Base-by-base conservation (phyloP, 768 basidiomycete genomes). In the Boletus rubroflammeus region DNA sequence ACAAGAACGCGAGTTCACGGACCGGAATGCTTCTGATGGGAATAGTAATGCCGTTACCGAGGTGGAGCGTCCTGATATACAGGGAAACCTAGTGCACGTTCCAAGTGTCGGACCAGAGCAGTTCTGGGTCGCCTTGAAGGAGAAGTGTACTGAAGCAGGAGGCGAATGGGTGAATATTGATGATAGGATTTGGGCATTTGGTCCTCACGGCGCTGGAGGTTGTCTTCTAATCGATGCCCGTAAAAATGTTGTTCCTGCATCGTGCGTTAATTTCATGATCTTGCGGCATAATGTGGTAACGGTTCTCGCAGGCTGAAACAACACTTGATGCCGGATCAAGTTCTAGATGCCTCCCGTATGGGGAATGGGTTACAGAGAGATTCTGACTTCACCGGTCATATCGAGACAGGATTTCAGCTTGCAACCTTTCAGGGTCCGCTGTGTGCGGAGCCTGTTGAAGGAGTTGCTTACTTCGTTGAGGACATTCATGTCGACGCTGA, bases 401-500 rank as follows among this genome's bases (percentile, higher is more conserved):
- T 98, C 29, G 94, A 98, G 68, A 88, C 87, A 5, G 96, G 95
- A 2, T 99, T 99, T 72, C 95, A 97, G 72, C 80, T 98, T 44
- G 95, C 93, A 0, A 88, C 88, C 2, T 88, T 93, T 68, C 93
- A 95, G 71, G 97, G 97, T 0, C 96, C 97, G 13, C 72, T 99
- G 19, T 98, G 97, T 61, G 88, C 87, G 7, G 97, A 99, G 69
- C 97, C 97, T 2, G 84, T 98, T 8, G 88, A 95, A 60, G 96
- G 96, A 0, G 75, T 99, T 75, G 92, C 86, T 0, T 98, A 88
- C 73, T 90, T 96, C 56, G 80, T 98, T 1, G 94, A 98, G 67
- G 76, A 74, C 26, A 73, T 98, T 3, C 77, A 81, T 14, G 75
- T 92, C 21, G 82, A 93, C 60, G 63, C 63, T 46, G 80, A 79